Evolutionary conservation across 352 stramenopile species (phyloP).

Genomic region (Pythium scleroteichum): DNA sequence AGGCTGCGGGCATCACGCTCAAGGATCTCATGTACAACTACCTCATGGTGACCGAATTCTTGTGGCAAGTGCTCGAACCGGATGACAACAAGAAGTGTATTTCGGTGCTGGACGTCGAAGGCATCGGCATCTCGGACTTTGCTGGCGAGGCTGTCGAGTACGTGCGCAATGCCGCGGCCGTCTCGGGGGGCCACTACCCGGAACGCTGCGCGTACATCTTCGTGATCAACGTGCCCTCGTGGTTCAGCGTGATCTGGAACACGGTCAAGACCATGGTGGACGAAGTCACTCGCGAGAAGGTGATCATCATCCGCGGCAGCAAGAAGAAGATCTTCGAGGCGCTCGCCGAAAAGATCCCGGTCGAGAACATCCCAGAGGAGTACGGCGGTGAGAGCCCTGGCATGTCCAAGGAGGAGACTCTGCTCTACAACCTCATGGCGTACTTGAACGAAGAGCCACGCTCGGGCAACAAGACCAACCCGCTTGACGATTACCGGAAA

Average conservation of each 20-base stretch:
- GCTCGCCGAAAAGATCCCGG: conserved; percentile 64
- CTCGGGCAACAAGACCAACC: conserved; percentile 48
- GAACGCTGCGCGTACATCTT: conserved; percentile 93
- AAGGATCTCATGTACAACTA: conserved; percentile 87
- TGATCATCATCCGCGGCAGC: conserved; percentile 82
- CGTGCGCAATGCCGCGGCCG: conserved; percentile 63
- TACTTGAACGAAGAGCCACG: conserved; percentile 68
- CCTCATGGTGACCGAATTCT: conserved; percentile 83
- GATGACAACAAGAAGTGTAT: conserved; percentile 87
- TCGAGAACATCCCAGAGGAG: conserved; percentile 80
- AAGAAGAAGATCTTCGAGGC: conserved; percentile 85
- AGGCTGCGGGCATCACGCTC: conserved; percentile 67
- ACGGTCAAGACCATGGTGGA: conserved; percentile 91
- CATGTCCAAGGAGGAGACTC: conserved; percentile 63
- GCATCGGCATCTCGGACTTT: conserved; percentile 84
- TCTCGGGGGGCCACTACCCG: conserved; percentile 92
- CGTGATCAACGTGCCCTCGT: conserved; percentile 94
- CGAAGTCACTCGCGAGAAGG: conserved; percentile 93
- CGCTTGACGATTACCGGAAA: conserved; percentile 38
- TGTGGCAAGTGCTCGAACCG: conserved; percentile 85
- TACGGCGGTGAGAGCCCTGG: conserved; percentile 70
- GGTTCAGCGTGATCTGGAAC: conserved; percentile 94
- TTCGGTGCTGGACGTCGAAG: conserved; percentile 81
- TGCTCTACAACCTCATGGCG: conserved; percentile 76
- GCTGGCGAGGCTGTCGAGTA: conserved; percentile 87